Evolutionary conservation across 768 basidiomycete genomes (phyloP), one percentile per base, ranked within the genome.

Genomic region (Termitomyces sp.): DNA sequence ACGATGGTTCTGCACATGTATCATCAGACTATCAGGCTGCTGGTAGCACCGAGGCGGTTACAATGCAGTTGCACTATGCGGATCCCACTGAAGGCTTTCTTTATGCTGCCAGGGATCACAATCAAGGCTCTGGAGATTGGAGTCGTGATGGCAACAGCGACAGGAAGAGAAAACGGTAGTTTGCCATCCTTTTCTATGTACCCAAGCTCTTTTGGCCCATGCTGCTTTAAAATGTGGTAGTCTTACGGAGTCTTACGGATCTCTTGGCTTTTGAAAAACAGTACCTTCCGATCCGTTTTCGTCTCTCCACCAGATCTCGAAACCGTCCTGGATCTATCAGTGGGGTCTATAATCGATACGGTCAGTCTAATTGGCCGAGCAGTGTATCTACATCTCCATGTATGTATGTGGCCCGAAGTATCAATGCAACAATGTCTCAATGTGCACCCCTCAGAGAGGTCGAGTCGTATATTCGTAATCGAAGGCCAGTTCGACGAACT

Each of bases 21-120:
- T 37, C 54, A 24, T 37, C 57, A 42, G 32, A 61, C 10, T 36
- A 43, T 49, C 39, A 26, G 50, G 30, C 27, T 20, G 16, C 42
- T 27, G n/a, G 30, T 57, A 24, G 24, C 22, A 30, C 51, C 14
- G 24, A 52, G 34, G 16, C 51, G 18, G 54, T 53, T 30, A 56
- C 60, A 18, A 56, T 59, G 60, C 43, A 47, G n/a, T 34, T 52
- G 42, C 48, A 55, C 26, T 60, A 62, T 65, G 67, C 67, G 59
- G 67, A 69, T 66, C 66, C 64, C 14, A 33, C 27, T 57, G 66
- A 65, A 59, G 69, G 67, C n/a, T 61, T 67, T 30, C 57, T 62
- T 22, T 64, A 66, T 60, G 50, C 56, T 40, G 34, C 30, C 12
- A 58, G 53, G 52, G 24, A 47, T 40, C 32, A 26, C 30, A 37